Conservation (phyloP, 1,284 basidiomycete genomes). For the Coniferiporia sulphurascens region DNA sequence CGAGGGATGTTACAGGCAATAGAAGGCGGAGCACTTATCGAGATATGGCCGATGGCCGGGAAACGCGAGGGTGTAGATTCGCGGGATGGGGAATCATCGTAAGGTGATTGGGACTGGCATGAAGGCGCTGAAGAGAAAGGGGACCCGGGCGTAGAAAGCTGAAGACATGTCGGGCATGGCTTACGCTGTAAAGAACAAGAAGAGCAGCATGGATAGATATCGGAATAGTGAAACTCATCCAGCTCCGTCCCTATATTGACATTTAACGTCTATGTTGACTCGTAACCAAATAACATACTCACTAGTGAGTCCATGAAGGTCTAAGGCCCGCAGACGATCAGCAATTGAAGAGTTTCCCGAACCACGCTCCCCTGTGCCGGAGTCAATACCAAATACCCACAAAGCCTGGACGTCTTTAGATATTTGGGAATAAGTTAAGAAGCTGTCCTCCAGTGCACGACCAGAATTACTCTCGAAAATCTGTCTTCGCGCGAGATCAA, state of each 20-base stretch:
- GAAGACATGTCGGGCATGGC: slow-evolving; percentile 39
- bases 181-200: slow-evolving; percentile 36
- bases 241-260: not conserved
- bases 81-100: slow-evolving; percentile 12
- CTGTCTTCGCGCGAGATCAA: slow-evolving; percentile 52
- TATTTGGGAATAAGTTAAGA: slow-evolving; percentile 47
- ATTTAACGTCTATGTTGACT: not conserved
- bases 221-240: slow-evolving; percentile 17
- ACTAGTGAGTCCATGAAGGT: slow-evolving; percentile 48
- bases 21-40: slow-evolving; percentile 4
- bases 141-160: not conserved
- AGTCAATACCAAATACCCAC: slow-evolving; percentile 51
- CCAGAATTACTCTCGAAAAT: slow-evolving; percentile 37
- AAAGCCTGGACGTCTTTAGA: slow-evolving; percentile 37
- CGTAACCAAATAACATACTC: slow-evolving; percentile 27
- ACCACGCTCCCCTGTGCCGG: slow-evolving; percentile 24
- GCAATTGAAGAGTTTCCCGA: slow-evolving; percentile 25
- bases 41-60: not conserved
- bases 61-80: slow-evolving; percentile 22
- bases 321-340: slow-evolving; percentile 30
- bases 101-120: slow-evolving; percentile 1
- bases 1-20: slow-evolving; percentile 37
- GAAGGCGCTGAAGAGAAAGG: slow-evolving; percentile 22
- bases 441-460: slow-evolving; percentile 38
- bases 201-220: slow-evolving; percentile 49